A percentile compares a stretch with the other conserved stretches of the same genome.
Conservation (phyloP, 208 protist species). For the Naegleria fowleri region DNA sequence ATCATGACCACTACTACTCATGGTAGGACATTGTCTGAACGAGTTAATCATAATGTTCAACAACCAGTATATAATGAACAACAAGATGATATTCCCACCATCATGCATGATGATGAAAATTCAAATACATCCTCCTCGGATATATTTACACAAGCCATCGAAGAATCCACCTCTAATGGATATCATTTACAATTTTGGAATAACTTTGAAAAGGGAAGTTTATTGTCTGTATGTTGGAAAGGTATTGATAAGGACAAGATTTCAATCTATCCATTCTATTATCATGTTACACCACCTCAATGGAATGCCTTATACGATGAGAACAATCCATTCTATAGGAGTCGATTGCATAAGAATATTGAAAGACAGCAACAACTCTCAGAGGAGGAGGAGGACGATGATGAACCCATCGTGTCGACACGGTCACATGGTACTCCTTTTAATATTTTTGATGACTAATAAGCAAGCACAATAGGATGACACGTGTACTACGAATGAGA, state of each 20-base stretch:
- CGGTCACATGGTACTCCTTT: too few relatives aligned
- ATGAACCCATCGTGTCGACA: too few relatives aligned
- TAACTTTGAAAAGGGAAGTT: not conserved
- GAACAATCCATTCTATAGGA: not conserved
- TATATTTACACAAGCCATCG: not conserved
- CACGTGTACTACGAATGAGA: too few relatives aligned
- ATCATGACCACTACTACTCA: too few relatives aligned
- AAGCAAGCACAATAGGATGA: too few relatives aligned
- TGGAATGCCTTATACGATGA: not conserved
- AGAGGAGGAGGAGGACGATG: not conserved
- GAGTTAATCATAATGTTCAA: too few relatives aligned
- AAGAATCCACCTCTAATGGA: not conserved
- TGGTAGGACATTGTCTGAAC: too few relatives aligned
- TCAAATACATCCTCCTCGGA: not conserved
- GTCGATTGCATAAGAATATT: not conserved
- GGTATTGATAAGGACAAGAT: not conserved
- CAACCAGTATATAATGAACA: too few relatives aligned
- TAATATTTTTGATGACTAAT: too few relatives aligned
- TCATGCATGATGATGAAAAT: not conserved
- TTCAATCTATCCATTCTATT: constrained; percentile 5
- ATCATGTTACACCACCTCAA: not conserved
- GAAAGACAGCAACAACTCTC: not conserved
- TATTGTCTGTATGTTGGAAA: not conserved
- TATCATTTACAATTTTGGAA: constrained; percentile 8
- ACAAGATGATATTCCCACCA: not conserved